Evolutionary conservation across 176 grass and related monocot species (phyloP).

Genomic region (Miscanthus lutarioriparius): DNA sequence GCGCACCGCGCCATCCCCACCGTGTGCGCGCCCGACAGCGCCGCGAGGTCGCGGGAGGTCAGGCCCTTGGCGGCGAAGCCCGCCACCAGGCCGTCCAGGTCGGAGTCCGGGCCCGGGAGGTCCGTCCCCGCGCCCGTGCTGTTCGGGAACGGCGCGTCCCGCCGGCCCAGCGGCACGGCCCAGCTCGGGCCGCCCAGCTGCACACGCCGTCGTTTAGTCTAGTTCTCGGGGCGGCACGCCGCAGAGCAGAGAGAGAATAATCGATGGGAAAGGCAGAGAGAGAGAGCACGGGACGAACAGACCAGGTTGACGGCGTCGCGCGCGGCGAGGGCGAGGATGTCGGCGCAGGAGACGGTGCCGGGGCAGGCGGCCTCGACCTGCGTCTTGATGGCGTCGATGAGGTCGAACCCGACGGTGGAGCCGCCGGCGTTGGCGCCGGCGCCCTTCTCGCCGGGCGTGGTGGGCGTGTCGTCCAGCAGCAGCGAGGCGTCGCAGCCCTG

Average conservation of each 20-base stretch:
- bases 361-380: slow-evolving; percentile 61
- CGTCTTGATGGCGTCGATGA: slow-evolving; percentile 67
- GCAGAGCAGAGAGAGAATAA: no score
- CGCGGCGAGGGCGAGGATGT: slow-evolving; percentile 75
- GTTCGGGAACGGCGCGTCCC: slow-evolving; percentile 59
- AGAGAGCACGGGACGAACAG: not conserved
- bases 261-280: not conserved
- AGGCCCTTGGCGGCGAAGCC: slow-evolving; percentile 69
- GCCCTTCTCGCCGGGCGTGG: slow-evolving; percentile 62
- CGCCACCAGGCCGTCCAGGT: slow-evolving; percentile 32
- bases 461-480: slow-evolving; percentile 69
- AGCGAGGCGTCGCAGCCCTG: slow-evolving; percentile 90
- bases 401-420: slow-evolving; percentile 53
- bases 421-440: slow-evolving; percentile 65
- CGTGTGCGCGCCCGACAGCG: slow-evolving; percentile 72
- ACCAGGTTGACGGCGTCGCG: slow-evolving; percentile 62
- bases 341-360: slow-evolving; percentile 66
- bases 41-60: slow-evolving; percentile 45
- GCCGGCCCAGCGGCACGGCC: slow-evolving; percentile 66
- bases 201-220: no score
- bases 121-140: slow-evolving; percentile 34
- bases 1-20: slow-evolving; percentile 50
- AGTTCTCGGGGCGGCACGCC: no score
- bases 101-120: slow-evolving; percentile 49
- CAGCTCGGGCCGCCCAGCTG: slow-evolving; percentile 82